Evolutionary conservation across 2,329 filamentous ascomycete genomes (phyloP).

Genomic region (Tolypocladium capitatum): DNA sequence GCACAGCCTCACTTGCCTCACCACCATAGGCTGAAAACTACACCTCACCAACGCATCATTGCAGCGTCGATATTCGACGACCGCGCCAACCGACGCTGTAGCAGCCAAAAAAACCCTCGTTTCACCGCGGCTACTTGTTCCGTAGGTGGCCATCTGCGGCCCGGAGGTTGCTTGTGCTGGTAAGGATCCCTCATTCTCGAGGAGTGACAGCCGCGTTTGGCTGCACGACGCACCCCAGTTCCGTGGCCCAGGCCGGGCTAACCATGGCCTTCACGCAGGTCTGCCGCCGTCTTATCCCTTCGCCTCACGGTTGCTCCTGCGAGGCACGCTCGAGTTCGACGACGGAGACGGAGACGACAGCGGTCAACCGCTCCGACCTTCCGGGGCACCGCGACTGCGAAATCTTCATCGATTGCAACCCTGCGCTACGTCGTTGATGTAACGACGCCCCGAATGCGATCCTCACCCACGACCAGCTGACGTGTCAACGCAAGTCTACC

Average conservation of each 20-base stretch:
- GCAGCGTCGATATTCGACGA: not conserved
- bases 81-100: not conserved
- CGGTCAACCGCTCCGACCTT: no score
- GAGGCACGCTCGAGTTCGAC: not conserved
- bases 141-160: not conserved
- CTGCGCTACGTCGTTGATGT: slow-evolving; percentile 3
- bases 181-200: not conserved
- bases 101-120: not conserved
- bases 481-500: slow-evolving; percentile 7
- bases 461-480: slow-evolving; percentile 3
- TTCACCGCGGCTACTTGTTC: not conserved
- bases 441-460: slow-evolving; percentile 5
- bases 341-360: not conserved
- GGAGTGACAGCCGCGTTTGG: not conserved
- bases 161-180: not conserved
- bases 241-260: not conserved
- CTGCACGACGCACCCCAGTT: not conserved
- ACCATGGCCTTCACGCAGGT: not conserved
- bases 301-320: not conserved
- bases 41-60: not conserved
- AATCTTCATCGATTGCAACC: not conserved
- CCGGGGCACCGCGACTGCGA: not conserved
- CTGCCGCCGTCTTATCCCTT: not conserved
- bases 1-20: slow-evolving; percentile 1
- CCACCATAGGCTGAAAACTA: slow-evolving; percentile 2